These are phyloP conservation scores for Fusarium sp. DNA, from an alignment of 2,329 filamentous ascomycete species.

Conservation along the genomic window DNA sequence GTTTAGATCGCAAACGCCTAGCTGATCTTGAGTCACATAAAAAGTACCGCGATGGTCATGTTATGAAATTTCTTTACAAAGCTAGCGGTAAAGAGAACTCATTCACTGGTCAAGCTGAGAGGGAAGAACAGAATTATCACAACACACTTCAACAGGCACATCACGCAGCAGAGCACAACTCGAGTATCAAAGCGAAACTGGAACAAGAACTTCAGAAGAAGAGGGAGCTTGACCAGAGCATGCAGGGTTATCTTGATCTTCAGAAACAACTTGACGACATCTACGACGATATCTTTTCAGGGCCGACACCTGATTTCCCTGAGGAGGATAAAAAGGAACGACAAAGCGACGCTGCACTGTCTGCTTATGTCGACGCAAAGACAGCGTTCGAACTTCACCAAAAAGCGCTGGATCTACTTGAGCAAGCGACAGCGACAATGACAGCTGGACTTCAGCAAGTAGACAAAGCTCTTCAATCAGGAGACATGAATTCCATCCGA, in stretches of 20 bases:
- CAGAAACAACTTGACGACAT: constrained; percentile 63
- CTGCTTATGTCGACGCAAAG: constrained; percentile 55
- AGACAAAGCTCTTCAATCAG: constrained; percentile 55
- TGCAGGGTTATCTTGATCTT: constrained; percentile 54
- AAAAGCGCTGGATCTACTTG: constrained; percentile 57
- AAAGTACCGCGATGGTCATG: constrained; percentile 64
- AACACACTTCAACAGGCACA: constrained; percentile 63
- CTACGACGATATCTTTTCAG: constrained; percentile 65
- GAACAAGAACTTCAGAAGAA: constrained; percentile 55
- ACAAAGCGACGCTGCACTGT: constrained; percentile 51
- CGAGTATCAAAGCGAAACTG: constrained; percentile 56
- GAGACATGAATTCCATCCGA: constrained; percentile 47
- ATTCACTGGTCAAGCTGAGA: constrained; percentile 59
- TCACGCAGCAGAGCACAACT: constrained; percentile 58
- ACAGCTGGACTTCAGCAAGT: constrained; percentile 53
- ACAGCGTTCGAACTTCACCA: constrained; percentile 55
- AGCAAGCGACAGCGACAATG: constrained; percentile 53
- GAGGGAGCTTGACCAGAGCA: constrained; percentile 53
- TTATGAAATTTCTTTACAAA: constrained; percentile 65
- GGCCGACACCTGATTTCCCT: constrained; percentile 64
- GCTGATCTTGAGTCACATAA: constrained; percentile 65
- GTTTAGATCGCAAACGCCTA: constrained; percentile 56
- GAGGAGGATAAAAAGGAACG: constrained; percentile 64
- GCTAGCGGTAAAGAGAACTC: constrained; percentile 59
- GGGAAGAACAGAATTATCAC: constrained; percentile 68